Conservation (phyloP, 441 rosid genomes). For the Adansonia rubrostipa region DNA sequence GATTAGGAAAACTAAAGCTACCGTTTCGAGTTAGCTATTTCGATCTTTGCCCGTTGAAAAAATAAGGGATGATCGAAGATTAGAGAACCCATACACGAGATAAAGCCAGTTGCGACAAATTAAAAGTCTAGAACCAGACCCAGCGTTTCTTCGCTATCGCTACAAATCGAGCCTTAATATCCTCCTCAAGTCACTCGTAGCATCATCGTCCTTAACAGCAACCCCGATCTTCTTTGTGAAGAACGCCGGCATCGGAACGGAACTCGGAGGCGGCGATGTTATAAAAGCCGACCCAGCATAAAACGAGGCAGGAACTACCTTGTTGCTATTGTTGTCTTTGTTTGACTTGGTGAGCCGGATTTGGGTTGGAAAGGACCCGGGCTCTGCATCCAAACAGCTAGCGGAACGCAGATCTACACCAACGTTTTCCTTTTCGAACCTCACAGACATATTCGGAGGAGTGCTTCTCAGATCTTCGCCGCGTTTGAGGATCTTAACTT, state of each 20-base stretch:
- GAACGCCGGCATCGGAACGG: constrained; percentile 81
- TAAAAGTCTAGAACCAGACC: neutral
- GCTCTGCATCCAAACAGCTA: constrained; percentile 43
- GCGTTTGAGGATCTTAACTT: constrained; percentile 71
- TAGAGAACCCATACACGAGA: constrained; percentile 29
- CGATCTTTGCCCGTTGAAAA: constrained; percentile 77
- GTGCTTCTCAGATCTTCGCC: constrained; percentile 49
- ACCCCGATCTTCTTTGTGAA: constrained; percentile 47
- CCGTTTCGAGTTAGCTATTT: constrained; percentile 32
- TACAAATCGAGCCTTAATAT: constrained; percentile 51
- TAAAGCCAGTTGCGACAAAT: neutral
- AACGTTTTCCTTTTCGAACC: neutral
- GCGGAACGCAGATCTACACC: constrained; percentile 43
- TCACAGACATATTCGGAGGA: neutral
- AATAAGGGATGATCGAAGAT: constrained; percentile 61
- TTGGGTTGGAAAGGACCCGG: constrained; percentile 33
- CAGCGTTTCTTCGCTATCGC: neutral
- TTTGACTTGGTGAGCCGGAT: constrained; percentile 38
- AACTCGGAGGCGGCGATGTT: constrained; percentile 88
- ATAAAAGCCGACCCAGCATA: constrained; percentile 79
- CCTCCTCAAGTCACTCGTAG: constrained; percentile 55
- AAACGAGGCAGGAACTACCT: constrained; percentile 34
- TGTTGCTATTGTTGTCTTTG: neutral
- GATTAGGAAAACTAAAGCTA: neutral
- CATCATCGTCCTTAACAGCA: constrained; percentile 33